Conservation (phyloP, 2,329 filamentous ascomycete genomes). For the Stylonectria norvegica region DNA sequence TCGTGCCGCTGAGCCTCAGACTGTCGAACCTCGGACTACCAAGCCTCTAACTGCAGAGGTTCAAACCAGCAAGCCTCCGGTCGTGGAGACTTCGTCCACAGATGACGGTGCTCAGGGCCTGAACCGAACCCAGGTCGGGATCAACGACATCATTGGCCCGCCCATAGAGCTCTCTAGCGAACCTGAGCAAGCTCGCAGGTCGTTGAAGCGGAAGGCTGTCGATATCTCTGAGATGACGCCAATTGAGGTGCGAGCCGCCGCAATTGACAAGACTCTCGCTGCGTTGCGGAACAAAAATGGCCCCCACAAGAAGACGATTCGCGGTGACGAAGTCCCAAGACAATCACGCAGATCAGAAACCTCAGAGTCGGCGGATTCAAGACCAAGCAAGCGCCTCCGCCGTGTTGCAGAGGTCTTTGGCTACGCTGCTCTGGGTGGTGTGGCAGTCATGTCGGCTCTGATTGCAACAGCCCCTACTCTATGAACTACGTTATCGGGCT, state of each 20-base stretch:
- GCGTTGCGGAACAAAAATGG: too few relatives aligned
- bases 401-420: constrained; percentile 35
- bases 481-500: constrained; percentile 8
- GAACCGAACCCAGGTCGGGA: constrained; percentile 2
- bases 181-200: neutral
- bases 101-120: too few relatives aligned
- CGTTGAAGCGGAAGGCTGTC: constrained; percentile 27
- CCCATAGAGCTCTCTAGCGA: constrained; percentile 1
- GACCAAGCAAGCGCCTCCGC: constrained; percentile 32
- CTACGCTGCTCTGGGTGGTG: constrained; percentile 36
- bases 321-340: neutral
- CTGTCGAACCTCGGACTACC: constrained; percentile 1
- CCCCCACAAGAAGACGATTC: too few relatives aligned
- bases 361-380: constrained; percentile 1
- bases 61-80: too few relatives aligned
- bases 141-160: constrained; percentile 5
- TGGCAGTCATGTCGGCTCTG: constrained; percentile 38
- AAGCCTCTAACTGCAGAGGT: too few relatives aligned
- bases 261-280: too few relatives aligned
- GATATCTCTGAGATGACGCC: constrained; percentile 23
- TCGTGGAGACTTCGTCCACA: too few relatives aligned
- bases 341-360: neutral
- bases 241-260: constrained; percentile 11
- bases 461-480: constrained; percentile 37
- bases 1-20: neutral